Percentiles rank a stretch among this genome's conserved stretches.
Conservation (phyloP, 352 stramenopile genomes). For the Phytophthora pluvialis region DNA sequence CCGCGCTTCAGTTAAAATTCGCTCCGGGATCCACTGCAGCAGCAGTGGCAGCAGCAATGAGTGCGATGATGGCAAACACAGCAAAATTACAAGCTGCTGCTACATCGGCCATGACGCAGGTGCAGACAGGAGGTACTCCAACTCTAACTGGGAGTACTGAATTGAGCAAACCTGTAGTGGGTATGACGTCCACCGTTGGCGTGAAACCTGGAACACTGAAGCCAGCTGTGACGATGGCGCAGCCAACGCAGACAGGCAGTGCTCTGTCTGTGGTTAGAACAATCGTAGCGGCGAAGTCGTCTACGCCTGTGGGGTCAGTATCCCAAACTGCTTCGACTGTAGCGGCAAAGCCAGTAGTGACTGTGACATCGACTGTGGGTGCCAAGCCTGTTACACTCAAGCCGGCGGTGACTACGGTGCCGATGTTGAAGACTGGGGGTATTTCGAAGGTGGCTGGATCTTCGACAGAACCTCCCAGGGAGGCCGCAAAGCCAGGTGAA, state of each 20-base stretch:
- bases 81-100: constrained; percentile 25
- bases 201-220: constrained; percentile 4
- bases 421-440: background rate
- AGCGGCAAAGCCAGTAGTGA: constrained; percentile 1
- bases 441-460: background rate
- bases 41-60: constrained; percentile 35
- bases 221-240: background rate
- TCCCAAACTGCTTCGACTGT: background rate
- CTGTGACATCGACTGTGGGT: background rate
- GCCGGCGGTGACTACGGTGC: background rate
- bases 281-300: background rate
- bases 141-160: background rate
- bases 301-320: background rate
- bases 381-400: background rate
- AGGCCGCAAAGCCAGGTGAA: constrained; percentile 10
- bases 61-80: constrained; percentile 36
- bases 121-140: constrained; percentile 1
- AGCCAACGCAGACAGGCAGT: background rate
- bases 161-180: constrained; percentile 2
- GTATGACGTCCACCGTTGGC: background rate
- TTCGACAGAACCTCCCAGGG: background rate
- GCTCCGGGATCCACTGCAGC: constrained; percentile 30
- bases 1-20: constrained; percentile 34
- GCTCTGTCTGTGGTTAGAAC: background rate
- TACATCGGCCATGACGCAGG: constrained; percentile 4